Evolutionary conservation across 2,329 filamentous ascomycete species (phyloP).

Genomic region (Thermothelomyces thermophilus): DNA sequence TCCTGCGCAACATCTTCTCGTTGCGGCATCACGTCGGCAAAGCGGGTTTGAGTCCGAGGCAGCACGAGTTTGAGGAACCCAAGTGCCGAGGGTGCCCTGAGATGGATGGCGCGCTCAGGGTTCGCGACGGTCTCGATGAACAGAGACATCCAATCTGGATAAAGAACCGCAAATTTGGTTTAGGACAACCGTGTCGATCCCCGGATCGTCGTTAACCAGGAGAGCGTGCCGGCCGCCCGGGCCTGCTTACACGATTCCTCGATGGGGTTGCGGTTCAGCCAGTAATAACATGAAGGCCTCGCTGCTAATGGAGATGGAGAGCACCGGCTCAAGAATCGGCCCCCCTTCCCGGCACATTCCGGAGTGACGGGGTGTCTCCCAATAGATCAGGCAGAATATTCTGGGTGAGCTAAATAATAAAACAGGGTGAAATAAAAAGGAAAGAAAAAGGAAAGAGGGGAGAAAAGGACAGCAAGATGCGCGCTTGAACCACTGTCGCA

Average conservation of each 20-base stretch:
- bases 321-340: conserved; percentile 45
- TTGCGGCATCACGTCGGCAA: conserved; percentile 42
- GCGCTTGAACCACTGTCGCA: conserved; percentile 55
- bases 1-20: conserved; percentile 42
- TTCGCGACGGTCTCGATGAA: conserved; percentile 59
- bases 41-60: conserved; percentile 39
- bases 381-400: conserved; percentile 62
- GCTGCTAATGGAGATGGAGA: conserved; percentile 58
- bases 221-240: conserved; percentile 37
- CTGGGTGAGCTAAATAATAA: conserved; percentile 54
- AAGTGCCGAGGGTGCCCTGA: conserved; percentile 56
- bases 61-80: conserved; percentile 55
- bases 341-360: conserved; percentile 35
- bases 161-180: conserved; percentile 60
- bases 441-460: no score
- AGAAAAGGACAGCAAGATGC: no score
- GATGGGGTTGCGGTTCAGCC: conserved; percentile 57
- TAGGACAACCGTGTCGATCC: conserved; percentile 61
- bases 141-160: conserved; percentile 50
- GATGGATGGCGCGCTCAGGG: conserved; percentile 53
- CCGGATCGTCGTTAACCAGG: conserved; percentile 46
- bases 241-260: conserved; percentile 51
- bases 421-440: no score
- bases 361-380: conserved; percentile 45
- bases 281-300: conserved; percentile 69